A percentile compares a stretch with the other conserved stretches of the same genome.
Evolutionary conservation across 257 asterid genomes (phyloP).

Genomic region (Nicotiana sylvestris): DNA sequence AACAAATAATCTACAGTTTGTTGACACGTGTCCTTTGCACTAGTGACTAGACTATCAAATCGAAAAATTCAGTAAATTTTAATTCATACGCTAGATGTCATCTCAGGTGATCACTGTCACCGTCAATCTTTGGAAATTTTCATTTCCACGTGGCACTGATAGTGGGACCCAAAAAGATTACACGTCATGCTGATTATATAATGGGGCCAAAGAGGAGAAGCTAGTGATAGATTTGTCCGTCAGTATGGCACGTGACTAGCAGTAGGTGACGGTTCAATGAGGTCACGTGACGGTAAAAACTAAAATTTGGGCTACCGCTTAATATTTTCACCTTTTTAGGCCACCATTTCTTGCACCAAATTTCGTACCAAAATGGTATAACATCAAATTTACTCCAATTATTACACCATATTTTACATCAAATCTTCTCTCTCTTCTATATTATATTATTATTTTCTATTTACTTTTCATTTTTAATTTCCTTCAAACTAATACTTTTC

Average conservation of each 20-base stretch:
- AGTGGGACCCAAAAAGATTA: not conserved
- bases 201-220: not conserved
- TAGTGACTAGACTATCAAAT: not conserved
- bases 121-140: not conserved
- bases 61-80: not conserved
- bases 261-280: slow-evolving; percentile 31
- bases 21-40: not conserved
- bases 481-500: too few relatives aligned
- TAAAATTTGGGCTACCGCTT: not conserved
- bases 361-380: too few relatives aligned
- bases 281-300: slow-evolving; percentile 22
- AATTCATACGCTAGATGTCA: not conserved
- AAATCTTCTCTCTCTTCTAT: too few relatives aligned
- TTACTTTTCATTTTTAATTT: too few relatives aligned
- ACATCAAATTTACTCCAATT: too few relatives aligned
- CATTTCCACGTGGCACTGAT: not conserved
- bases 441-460: too few relatives aligned
- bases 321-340: too few relatives aligned
- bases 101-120: not conserved
- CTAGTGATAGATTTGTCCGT: not conserved
- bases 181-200: not conserved
- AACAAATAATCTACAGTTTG: not conserved
- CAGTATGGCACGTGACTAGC: slow-evolving; percentile 32
- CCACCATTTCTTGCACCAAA: too few relatives aligned
- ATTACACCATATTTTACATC: too few relatives aligned